Evolutionary conservation across 306 rosid species (phyloP).

Genomic region (Corylus heterophylla): DNA sequence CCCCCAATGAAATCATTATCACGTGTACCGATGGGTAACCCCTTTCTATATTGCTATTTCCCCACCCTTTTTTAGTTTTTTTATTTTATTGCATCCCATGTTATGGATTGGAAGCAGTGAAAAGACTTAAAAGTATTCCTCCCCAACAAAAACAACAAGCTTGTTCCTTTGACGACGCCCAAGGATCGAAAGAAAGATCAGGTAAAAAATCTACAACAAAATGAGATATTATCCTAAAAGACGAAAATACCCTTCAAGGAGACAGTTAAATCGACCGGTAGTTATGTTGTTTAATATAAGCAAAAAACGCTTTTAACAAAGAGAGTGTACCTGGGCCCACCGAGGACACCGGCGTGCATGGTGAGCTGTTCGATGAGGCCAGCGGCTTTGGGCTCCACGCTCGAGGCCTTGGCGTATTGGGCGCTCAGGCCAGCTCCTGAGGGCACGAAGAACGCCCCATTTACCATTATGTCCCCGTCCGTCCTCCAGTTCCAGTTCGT

Average conservation of each 20-base stretch:
- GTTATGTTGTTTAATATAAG: conserved; percentile 8
- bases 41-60: too few species aligned
- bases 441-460: conserved; percentile 92
- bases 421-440: conserved; percentile 59
- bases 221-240: background rate
- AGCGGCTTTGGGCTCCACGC: conserved; percentile 76
- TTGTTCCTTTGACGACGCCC: background rate
- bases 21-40: conserved; percentile 41
- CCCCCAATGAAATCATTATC: conserved; percentile 34
- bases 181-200: too few species aligned
- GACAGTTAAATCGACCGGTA: conserved; percentile 44
- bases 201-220: background rate
- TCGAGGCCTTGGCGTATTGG: conserved; percentile 65
- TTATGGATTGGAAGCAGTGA: too few species aligned
- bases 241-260: background rate
- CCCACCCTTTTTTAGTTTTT: too few species aligned
- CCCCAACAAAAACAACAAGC: background rate
- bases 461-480: conserved; percentile 88
- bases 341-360: conserved; percentile 76
- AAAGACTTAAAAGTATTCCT: background rate
- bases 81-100: background rate
- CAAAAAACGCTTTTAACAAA: too few species aligned
- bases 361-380: conserved; percentile 80
- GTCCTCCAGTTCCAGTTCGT: conserved; percentile 91
- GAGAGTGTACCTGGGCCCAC: conserved; percentile 68